These are phyloP conservation scores for Cladosporium sp. DNA, from an alignment of 2,329 filamentous ascomycete species.

Conservation along the genomic window DNA sequence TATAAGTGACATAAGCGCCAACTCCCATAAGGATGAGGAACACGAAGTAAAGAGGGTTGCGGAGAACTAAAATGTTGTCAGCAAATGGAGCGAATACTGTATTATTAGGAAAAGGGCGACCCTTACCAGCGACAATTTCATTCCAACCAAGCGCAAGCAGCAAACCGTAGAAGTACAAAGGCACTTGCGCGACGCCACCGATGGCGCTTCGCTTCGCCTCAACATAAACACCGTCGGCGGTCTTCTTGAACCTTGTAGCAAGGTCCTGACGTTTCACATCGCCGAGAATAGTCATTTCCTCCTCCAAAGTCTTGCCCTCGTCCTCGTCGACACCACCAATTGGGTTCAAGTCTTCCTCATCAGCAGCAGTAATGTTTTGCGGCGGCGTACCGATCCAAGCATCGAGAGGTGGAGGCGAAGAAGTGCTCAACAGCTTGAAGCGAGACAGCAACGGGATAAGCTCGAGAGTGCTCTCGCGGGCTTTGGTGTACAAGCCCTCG, in stretches of 20 bases:
- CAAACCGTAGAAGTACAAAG: slow-evolving; percentile 89
- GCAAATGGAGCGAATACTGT: too few species aligned
- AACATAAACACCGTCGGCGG: slow-evolving; percentile 94
- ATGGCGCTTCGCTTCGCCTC: slow-evolving; percentile 97
- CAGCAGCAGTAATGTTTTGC: slow-evolving; percentile 69
- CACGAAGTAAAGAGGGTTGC: slow-evolving; percentile 91
- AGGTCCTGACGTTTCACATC: slow-evolving; percentile 90
- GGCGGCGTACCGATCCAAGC: slow-evolving; percentile 81
- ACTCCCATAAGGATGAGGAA: slow-evolving; percentile 75
- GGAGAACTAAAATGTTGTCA: slow-evolving; percentile 64
- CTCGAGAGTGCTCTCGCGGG: slow-evolving; percentile 85
- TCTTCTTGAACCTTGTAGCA: slow-evolving; percentile 95
- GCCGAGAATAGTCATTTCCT: slow-evolving; percentile 92
- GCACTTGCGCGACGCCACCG: slow-evolving; percentile 89
- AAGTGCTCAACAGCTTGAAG: slow-evolving; percentile 76
- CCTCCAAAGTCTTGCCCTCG: slow-evolving; percentile 81
- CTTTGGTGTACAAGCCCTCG: slow-evolving; percentile 89
- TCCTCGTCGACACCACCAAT: slow-evolving; percentile 95
- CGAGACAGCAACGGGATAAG: slow-evolving; percentile 85
- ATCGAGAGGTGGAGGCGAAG: slow-evolving; percentile 75
- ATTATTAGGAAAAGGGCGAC: background rate
- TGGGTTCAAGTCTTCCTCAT: slow-evolving; percentile 84
- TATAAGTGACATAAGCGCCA: slow-evolving; percentile 86
- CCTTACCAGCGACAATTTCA: slow-evolving; percentile 87
- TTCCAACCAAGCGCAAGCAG: slow-evolving; percentile 96